phyloP scores from a whole-genome alignment of 2,329 filamentous ascomycete genomes.

The Sporothrix protearum region DNA sequence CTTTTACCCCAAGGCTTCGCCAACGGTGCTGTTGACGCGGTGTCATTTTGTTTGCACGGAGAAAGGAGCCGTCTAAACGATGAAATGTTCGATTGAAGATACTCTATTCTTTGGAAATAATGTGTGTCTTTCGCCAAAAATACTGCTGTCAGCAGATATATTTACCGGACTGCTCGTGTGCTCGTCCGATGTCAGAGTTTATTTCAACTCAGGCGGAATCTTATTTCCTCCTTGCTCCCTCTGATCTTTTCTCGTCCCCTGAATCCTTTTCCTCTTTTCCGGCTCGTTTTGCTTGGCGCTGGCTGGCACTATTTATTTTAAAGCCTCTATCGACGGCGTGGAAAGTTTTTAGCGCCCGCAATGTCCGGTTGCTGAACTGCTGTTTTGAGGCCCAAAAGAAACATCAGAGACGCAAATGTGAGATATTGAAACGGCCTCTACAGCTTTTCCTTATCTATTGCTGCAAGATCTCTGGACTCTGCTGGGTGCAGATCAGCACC shows the following conservation, averaged over 20 bases:
- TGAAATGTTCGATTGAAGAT: not conserved
- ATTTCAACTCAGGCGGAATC: not conserved
- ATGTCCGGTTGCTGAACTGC: not conserved
- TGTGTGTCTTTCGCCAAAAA: not conserved
- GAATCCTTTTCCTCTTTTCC: not conserved
- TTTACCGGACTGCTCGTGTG: not conserved
- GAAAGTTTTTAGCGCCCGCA: not conserved
- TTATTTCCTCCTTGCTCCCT: not conserved
- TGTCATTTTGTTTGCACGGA: not conserved
- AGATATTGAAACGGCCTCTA: not conserved
- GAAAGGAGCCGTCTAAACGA: not conserved
- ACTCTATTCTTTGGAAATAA: not conserved
- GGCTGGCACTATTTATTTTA: slow-evolving; percentile 9
- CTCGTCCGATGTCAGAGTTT: slow-evolving; percentile 11
- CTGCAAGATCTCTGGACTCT: not conserved
- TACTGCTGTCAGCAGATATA: not conserved
- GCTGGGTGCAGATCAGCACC: not conserved
- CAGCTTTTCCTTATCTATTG: not conserved
- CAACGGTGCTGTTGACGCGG: not conserved
- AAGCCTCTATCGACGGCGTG: slow-evolving; percentile 2
- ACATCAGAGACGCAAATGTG: not conserved
- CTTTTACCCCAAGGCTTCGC: not conserved
- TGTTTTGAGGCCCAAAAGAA: not conserved
- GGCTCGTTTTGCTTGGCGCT: not conserved
- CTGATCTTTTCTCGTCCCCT: not conserved